These are phyloP conservation scores for Suhomyces pyralidae DNA, from an alignment of 805 yeast species.

Conservation along the genomic window DNA sequence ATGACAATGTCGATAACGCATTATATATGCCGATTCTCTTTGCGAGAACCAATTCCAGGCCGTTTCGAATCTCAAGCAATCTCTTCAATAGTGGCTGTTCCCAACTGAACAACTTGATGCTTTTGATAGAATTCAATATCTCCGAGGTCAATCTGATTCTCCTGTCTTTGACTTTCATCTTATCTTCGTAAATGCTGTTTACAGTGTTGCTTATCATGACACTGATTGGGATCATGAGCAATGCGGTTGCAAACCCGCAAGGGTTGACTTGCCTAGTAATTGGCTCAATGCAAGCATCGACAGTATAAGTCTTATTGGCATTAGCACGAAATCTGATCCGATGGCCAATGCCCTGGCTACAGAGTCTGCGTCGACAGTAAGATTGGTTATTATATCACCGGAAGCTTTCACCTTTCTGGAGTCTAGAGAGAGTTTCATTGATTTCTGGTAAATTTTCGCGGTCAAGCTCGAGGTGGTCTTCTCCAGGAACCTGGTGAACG, in stretches of 20 bases:
- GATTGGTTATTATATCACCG: conserved; percentile 77
- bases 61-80: conserved; percentile 53
- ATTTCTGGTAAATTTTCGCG: conserved; percentile 66
- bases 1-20: conserved; percentile 50
- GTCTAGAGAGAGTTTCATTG: conserved; percentile 63
- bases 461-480: conserved; percentile 52
- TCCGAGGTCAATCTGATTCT: conserved; percentile 61
- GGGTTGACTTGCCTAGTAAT: conserved; percentile 55
- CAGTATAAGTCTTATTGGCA: conserved; percentile 54
- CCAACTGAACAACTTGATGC: conserved; percentile 69
- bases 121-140: conserved; percentile 55
- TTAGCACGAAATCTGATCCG: conserved; percentile 51
- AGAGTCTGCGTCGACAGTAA: conserved; percentile 72
- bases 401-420: conserved; percentile 59
- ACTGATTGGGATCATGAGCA: conserved; percentile 58
- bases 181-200: conserved; percentile 18
- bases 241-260: conserved; percentile 56
- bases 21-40: conserved; percentile 45
- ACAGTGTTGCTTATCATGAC: conserved; percentile 47
- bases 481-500: conserved; percentile 10
- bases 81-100: conserved; percentile 60
- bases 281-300: conserved; percentile 54
- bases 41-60: conserved; percentile 52
- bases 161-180: conserved; percentile 58
- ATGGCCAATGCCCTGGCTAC: conserved; percentile 57